These are phyloP conservation scores for Cyberlindnera nakhonratchasimensis DNA, from an alignment of 805 yeast species.

Conservation along the genomic window DNA sequence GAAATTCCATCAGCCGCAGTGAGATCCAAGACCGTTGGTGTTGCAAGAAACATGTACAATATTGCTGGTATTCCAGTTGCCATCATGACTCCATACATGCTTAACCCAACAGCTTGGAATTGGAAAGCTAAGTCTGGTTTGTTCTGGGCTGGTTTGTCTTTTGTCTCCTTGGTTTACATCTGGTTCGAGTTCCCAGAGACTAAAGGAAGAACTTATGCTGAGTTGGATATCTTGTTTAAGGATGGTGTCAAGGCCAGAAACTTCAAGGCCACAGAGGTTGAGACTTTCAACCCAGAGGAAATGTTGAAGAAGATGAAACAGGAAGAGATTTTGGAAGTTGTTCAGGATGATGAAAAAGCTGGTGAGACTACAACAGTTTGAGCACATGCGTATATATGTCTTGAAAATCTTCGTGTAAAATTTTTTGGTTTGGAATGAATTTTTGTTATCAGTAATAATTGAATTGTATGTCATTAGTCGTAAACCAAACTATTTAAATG, in stretches of 20 bases:
- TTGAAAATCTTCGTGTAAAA: no score
- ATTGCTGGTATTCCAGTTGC: slow-evolving; percentile 33
- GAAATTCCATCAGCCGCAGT: slow-evolving; percentile 39
- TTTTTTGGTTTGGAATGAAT: no score
- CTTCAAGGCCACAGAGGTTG: slow-evolving; percentile 26
- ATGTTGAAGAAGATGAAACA: slow-evolving; percentile 20
- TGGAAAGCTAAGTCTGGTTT: slow-evolving; percentile 43
- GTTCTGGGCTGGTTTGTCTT: slow-evolving; percentile 40
- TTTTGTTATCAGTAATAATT: background rate
- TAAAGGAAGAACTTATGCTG: slow-evolving; percentile 50
- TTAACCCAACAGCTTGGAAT: slow-evolving; percentile 43
- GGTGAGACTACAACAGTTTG: background rate
- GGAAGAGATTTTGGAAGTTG: slow-evolving; percentile 18
- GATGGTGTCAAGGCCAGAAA: slow-evolving; percentile 30
- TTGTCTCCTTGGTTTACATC: slow-evolving; percentile 35
- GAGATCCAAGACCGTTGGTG: slow-evolving; percentile 39
- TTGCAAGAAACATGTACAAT: slow-evolving; percentile 32
- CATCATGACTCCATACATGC: slow-evolving; percentile 43
- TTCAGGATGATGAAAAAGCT: slow-evolving; percentile 9
- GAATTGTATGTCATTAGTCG: slow-evolving; percentile 18
- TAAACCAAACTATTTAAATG: slow-evolving; percentile 45
- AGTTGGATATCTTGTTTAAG: slow-evolving; percentile 49
- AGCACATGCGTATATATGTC: no score
- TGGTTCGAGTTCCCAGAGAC: slow-evolving; percentile 58
- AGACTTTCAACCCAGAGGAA: slow-evolving; percentile 21